These are phyloP conservation scores for Primulina eburnea DNA, from an alignment of 257 asterid genomes.

Conservation along the genomic window DNA sequence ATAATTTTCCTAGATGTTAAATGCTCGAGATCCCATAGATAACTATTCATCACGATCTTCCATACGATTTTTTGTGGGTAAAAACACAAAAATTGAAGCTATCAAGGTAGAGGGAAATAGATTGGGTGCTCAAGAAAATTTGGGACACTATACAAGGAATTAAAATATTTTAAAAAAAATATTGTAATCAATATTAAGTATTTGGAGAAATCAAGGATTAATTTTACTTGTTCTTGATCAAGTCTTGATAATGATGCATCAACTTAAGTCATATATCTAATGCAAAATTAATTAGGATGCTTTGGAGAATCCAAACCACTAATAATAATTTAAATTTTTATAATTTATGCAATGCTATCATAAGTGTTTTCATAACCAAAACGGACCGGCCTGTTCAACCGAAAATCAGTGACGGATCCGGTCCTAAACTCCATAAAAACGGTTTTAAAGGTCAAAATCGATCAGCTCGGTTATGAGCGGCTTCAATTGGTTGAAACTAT, in stretches of 20 bases:
- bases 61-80: constrained; percentile 13
- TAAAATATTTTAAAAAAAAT: not conserved
- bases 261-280: constrained; percentile 32
- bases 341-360: no score
- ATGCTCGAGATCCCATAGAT: not conserved
- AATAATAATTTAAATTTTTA: not conserved
- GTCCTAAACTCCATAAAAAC: no score
- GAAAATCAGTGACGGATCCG: no score
- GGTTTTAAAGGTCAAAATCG: no score
- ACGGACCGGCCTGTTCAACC: no score
- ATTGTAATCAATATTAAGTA: constrained; percentile 4
- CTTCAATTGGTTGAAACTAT: no score
- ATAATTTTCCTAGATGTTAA: not conserved
- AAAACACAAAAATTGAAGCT: not conserved
- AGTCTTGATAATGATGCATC: constrained; percentile 44
- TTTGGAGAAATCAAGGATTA: constrained; percentile 46
- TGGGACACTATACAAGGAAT: not conserved
- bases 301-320: constrained; percentile 29
- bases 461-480: no score
- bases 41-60: constrained; percentile 13
- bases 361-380: no score
- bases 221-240: constrained; percentile 35
- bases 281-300: constrained; percentile 34
- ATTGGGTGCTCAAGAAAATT: constrained; percentile 25
- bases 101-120: not conserved